These are phyloP conservation scores for Pseudonitzschia delicatissima DNA, from an alignment of 108 stramenopile genomes.

Conservation along the genomic window DNA sequence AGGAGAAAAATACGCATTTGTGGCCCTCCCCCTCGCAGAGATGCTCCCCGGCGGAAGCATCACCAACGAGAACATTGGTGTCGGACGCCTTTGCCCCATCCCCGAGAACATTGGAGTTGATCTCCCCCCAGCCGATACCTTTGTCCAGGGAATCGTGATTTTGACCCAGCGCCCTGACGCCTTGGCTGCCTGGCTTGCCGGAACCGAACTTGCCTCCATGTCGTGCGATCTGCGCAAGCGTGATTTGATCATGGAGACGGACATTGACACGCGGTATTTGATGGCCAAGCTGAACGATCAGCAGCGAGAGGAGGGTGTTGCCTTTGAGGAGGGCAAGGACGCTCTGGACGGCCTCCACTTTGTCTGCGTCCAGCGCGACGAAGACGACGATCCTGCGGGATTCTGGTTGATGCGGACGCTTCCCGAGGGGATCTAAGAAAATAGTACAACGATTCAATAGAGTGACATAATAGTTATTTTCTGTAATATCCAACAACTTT, in stretches of 20 bases:
- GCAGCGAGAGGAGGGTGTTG: slow-evolving; percentile 84
- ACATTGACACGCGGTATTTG: slow-evolving; percentile 92
- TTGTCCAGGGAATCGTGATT: slow-evolving; percentile 92
- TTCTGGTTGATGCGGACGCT: slow-evolving; percentile 93
- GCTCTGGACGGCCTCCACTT: slow-evolving; percentile 89
- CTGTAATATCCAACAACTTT: too few species aligned
- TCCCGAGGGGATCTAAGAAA: slow-evolving; percentile 46
- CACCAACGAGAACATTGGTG: slow-evolving; percentile 72
- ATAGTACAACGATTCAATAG: too few species aligned
- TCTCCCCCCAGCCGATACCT: slow-evolving; percentile 74
- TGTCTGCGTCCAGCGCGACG: slow-evolving; percentile 87
- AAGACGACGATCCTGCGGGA: slow-evolving; percentile 90
- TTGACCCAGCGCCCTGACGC: slow-evolving; percentile 81
- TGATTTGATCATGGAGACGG: slow-evolving; percentile 88
- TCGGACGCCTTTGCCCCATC: slow-evolving; percentile 77
- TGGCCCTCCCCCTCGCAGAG: slow-evolving; percentile 85
- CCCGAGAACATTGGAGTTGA: slow-evolving; percentile 12
- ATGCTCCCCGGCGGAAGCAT: slow-evolving; percentile 83
- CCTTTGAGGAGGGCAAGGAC: slow-evolving; percentile 91
- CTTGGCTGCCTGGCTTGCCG: slow-evolving; percentile 90
- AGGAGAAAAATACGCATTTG: slow-evolving; percentile 96
- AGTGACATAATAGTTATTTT: too few species aligned
- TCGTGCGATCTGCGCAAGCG: slow-evolving; percentile 86
- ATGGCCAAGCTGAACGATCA: slow-evolving; percentile 85
- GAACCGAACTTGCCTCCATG: slow-evolving; percentile 86